Evolutionary conservation across 495 filamentous ascomycete species (phyloP), one percentile per base, ranked within the genome.

Genomic region (Pseudomonodictys pantanalensis): DNA sequence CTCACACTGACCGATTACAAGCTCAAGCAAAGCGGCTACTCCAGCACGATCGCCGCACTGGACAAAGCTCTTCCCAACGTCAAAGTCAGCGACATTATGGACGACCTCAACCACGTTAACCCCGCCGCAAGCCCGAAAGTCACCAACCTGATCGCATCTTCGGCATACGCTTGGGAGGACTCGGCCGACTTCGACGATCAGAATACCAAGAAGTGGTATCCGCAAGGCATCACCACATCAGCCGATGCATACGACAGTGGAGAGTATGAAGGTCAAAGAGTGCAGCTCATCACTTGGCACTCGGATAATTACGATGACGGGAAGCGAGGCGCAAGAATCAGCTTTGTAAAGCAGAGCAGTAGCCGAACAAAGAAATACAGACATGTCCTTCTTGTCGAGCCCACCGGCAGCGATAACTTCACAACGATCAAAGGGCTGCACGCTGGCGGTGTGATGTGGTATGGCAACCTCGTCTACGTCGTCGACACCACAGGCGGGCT

Each of bases 261-360:
- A 4, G 68, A 58, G 0, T 73, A 69, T 38, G 67, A 75, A n/a
- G 72, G 68, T 20, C 60, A 65, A 24, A 60, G 69, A 9, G 71
- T 63, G 8, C 73, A 72, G 68, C 61, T 77, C 23, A 68, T 74
- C 1, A 73, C 71, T 48, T 77, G 74, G 74, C 68, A 77, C 32
- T 58, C 56, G 6, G 56, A 58, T 25, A 26, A 51, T 17, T 58
- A 58, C 32, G 64, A 70, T 17, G 60, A 70, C 6, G 62, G 69
- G 11, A 66, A 69, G 11, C 63, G 71, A 15, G 70, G 72, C 24
- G 73, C 69, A 20, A 46, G 74, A 0, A 51, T 76, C 3, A 68
- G 68, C 10, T 77, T 77, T 56, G 67, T 77, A 1, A 50, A 50
- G 2, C 56, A 23, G 11, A 24, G 45, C 15, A 63, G 75, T 51